Conservation (phyloP, 768 basidiomycete genomes). For the Boletus rubropictus region DNA sequence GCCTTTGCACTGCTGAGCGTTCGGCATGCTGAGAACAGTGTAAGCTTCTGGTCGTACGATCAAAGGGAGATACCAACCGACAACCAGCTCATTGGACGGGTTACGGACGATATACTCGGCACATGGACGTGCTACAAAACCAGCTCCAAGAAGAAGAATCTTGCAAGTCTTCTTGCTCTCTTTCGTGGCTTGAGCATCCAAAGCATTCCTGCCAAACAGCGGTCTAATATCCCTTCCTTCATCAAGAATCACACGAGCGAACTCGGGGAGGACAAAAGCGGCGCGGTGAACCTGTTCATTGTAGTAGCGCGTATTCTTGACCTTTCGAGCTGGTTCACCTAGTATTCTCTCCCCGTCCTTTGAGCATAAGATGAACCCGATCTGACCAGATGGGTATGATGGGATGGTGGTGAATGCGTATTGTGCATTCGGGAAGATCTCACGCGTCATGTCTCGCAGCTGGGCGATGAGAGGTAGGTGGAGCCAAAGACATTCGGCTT, state of each 20-base stretch:
- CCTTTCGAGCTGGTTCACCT: constrained; percentile 63
- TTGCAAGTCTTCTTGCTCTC: constrained; percentile 50
- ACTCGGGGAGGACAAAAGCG: constrained; percentile 91
- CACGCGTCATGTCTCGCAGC: constrained; percentile 60
- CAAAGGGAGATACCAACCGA: constrained; percentile 48
- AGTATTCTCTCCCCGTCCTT: constrained; percentile 69
- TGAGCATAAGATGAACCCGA: constrained; percentile 88
- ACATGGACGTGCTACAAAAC: constrained; percentile 93
- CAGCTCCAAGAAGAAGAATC: constrained; percentile 87
- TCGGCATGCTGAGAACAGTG: constrained; percentile 61
- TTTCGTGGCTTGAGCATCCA: constrained; percentile 38
- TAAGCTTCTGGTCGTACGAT: constrained; percentile 1
- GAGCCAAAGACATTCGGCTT: constrained; percentile 94
- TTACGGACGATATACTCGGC: constrained; percentile 88
- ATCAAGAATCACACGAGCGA: constrained; percentile 67
- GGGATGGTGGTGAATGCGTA: constrained; percentile 97
- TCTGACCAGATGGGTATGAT: constrained; percentile 97
- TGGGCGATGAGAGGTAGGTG: constrained; percentile 83
- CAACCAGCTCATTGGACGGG: constrained; percentile 75
- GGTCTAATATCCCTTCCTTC: constrained; percentile 70
- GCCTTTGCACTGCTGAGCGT: constrained; percentile 72
- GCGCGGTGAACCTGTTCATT: constrained; percentile 73
- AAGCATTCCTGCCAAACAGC: constrained; percentile 61
- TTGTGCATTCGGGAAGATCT: constrained; percentile 74
- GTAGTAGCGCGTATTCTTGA: constrained; percentile 77